Base-by-base conservation (phyloP, 176 grass and related monocot species). In the Carex myosuroides region DNA sequence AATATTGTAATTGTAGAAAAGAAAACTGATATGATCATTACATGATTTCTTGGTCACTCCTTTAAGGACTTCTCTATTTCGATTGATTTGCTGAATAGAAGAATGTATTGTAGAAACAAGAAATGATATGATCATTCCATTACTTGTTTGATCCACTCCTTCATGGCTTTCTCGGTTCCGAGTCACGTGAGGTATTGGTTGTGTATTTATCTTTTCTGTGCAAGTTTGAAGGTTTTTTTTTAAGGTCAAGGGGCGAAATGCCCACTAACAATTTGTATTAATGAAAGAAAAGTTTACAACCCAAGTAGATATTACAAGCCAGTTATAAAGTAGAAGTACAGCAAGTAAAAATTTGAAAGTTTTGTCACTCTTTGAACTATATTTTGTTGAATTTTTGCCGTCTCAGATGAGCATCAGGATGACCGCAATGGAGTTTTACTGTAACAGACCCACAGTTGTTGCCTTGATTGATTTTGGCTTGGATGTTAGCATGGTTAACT, bases 401-500 rank as follows among this genome's bases (percentile, higher is more conserved):
- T 30, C 86, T 91, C 91, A 98, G 95, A 98, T 98, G 95, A 93
- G 68, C 87, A 98, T 98, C 58, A 89, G 89, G 14, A 98, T 94
- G 95, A 94, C 95, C 4, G 87, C 91, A 60, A 74, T 91, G 69
- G 92, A 98, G 57, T 94, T 98, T 60, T 98, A 94, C 82, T 98
- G 92, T 83, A 93, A 93, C 83, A 91, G 95, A 63, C 91, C 95
- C 39, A 98, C 95, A 57, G 87, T 98, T 89, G 92, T 98, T 85
- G 91, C 95, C 86, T 70, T 98, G 70, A 98, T 98, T 24, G 92
- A 98, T 72, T 98, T 98, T 91, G 91, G 95, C 86, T 50, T 98
- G 72, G 95, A 91, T 85, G 33, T 94, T 41, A 90, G 92, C 82
- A 81, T 84, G 79, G 87, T 90, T 84, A 93, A 89, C 87, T 93